phyloP scores from a whole-genome alignment of 1,284 basidiomycete species.

The Stereum hirsutum region DNA sequence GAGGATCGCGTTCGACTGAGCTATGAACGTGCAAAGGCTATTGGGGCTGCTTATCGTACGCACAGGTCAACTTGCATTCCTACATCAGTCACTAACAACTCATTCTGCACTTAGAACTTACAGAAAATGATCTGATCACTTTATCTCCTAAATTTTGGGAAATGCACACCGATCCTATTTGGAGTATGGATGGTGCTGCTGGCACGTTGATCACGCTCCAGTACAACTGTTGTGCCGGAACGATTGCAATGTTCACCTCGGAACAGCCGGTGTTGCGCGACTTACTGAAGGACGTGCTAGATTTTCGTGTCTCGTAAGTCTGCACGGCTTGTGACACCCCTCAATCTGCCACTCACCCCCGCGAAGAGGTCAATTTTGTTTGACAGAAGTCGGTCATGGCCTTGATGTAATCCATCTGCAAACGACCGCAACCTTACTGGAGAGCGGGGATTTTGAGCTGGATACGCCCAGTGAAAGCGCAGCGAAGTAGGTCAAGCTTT shows the following conservation, averaged over 20 bases:
- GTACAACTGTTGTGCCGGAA: conserved; percentile 27
- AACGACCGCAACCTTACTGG: conserved; percentile 27
- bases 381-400: conserved; percentile 35
- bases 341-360: background rate
- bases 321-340: no score
- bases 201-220: conserved; percentile 25
- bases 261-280: conserved; percentile 22
- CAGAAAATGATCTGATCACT: conserved; percentile 14
- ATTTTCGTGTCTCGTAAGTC: conserved; percentile 20
- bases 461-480: conserved; percentile 25
- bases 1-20: background rate
- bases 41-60: background rate
- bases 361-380: conserved; percentile 27
- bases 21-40: background rate
- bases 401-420: conserved; percentile 30
- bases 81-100: background rate
- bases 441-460: conserved; percentile 25
- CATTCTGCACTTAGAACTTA: conserved; percentile 7
- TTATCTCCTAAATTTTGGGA: conserved; percentile 22
- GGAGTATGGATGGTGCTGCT: conserved; percentile 21
- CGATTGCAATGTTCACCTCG: conserved; percentile 21
- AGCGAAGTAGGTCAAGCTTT: conserved; percentile 28
- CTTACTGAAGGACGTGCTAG: conserved; percentile 19
- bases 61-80: background rate
- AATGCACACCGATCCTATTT: conserved; percentile 22